Percentiles rank a stretch among this genome's conserved stretches.
Conservation (phyloP, 352 stramenopile species). For the Phytophthora colocasiae region DNA sequence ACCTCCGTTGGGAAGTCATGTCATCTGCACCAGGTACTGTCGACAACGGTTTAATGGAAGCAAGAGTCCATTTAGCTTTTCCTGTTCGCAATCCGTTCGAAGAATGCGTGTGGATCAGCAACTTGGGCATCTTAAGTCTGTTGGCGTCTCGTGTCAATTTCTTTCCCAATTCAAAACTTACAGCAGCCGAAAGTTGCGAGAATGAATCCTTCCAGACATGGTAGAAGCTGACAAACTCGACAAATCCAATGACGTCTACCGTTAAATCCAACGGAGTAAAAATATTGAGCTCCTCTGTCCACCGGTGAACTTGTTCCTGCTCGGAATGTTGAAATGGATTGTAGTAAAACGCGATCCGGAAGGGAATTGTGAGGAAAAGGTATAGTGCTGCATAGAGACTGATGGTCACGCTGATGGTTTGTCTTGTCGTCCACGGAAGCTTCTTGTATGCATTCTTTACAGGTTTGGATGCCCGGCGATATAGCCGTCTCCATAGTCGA, state of each 20-base stretch:
- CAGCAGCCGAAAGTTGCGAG: slow-evolving; percentile 25
- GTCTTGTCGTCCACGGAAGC: slow-evolving; percentile 23
- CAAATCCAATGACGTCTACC: slow-evolving; percentile 26
- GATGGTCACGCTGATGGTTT: slow-evolving; percentile 24
- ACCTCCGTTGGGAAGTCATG: background rate
- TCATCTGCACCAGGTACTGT: slow-evolving; percentile 16
- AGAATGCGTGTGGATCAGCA: background rate
- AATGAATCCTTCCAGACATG: slow-evolving; percentile 31
- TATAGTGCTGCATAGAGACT: slow-evolving; percentile 28
- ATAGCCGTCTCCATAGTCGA: slow-evolving; percentile 13
- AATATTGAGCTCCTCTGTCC: slow-evolving; percentile 30
- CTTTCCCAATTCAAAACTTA: slow-evolving; percentile 36
- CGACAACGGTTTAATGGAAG: slow-evolving; percentile 27
- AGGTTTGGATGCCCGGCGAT: slow-evolving; percentile 6
- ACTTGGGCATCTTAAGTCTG: slow-evolving; percentile 21
- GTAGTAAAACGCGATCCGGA: slow-evolving; percentile 38
- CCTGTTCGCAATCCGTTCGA: slow-evolving; percentile 6
- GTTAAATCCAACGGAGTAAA: slow-evolving; percentile 21
- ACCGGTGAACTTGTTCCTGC: slow-evolving; percentile 4
- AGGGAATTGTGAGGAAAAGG: slow-evolving; percentile 33
- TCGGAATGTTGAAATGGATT: slow-evolving; percentile 23
- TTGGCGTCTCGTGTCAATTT: slow-evolving; percentile 35
- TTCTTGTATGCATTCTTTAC: slow-evolving; percentile 16
- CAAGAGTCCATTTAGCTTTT: slow-evolving; percentile 35
- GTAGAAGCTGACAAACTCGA: slow-evolving; percentile 31